Percentiles rank a stretch among this genome's conserved stretches.
Conservation (phyloP, 1,284 basidiomycete genomes). For the Leucoagaricus sp. region DNA sequence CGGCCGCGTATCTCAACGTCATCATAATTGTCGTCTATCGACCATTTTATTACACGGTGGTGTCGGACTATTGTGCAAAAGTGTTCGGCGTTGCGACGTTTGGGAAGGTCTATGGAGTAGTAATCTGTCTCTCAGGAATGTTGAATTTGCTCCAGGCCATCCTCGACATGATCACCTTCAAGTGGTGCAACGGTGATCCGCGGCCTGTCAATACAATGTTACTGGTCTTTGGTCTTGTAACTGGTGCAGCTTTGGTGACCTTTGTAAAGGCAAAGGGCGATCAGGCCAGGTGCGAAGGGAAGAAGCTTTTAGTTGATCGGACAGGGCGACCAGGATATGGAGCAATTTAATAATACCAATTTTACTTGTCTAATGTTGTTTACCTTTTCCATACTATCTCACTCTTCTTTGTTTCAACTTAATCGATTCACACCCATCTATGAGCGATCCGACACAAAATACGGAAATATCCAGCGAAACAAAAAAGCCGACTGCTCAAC, state of each 20-base stretch:
- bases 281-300: neutral
- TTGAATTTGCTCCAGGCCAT: neutral
- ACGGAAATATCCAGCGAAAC: too few relatives aligned
- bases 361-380: too few relatives aligned
- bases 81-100: conserved; percentile 8
- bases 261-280: neutral
- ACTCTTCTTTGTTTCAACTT: too few relatives aligned
- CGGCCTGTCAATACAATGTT: conserved; percentile 2
- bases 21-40: conserved; percentile 8
- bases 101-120: conserved; percentile 6
- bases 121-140: conserved; percentile 2
- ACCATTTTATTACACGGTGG: conserved; percentile 11
- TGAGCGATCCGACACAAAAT: too few relatives aligned
- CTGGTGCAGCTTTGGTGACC: neutral
- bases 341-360: too few relatives aligned
- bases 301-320: too few relatives aligned
- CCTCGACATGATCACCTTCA: conserved; percentile 1
- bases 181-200: conserved; percentile 5
- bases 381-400: too few relatives aligned
- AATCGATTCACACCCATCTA: too few relatives aligned
- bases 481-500: too few relatives aligned
- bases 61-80: conserved; percentile 6
- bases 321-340: too few relatives aligned
- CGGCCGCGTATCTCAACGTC: conserved; percentile 6
- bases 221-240: neutral